These are phyloP conservation scores for Ascocoryne sarcoides DNA, from an alignment of 2,329 filamentous ascomycete species.

Conservation along the genomic window DNA sequence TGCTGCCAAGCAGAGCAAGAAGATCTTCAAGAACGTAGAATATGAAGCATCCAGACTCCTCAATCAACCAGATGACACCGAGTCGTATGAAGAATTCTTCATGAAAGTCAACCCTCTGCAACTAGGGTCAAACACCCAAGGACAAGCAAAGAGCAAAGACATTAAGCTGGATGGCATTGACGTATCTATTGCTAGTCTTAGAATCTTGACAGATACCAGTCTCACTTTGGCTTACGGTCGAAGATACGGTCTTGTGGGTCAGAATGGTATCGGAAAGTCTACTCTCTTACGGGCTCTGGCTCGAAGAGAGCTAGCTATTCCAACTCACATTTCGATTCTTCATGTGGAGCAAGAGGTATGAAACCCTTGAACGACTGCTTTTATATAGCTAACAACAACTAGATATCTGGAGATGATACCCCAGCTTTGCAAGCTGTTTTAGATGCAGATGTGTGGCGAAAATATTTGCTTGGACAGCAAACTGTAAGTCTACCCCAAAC, in stretches of 20 bases:
- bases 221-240: constrained; percentile 86
- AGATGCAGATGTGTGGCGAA: constrained; percentile 97
- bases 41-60: constrained; percentile 92
- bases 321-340: constrained; percentile 95
- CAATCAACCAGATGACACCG: constrained; percentile 69
- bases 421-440: constrained; percentile 89
- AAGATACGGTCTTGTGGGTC: constrained; percentile 93
- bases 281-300: constrained; percentile 89
- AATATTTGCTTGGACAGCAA: constrained; percentile 86
- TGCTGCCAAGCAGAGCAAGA: constrained; percentile 96
- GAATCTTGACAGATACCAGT: constrained; percentile 85
- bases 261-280: constrained; percentile 98
- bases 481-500: constrained; percentile 57
- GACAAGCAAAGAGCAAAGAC: constrained; percentile 88
- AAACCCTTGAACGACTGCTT: background rate
- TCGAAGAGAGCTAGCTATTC: constrained; percentile 86
- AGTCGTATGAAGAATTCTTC: constrained; percentile 99
- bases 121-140: constrained; percentile 57
- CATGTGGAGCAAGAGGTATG: constrained; percentile 93
- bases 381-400: constrained; percentile 1
- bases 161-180: constrained; percentile 97
- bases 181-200: constrained; percentile 78
- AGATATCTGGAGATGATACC: constrained; percentile 93
- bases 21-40: constrained; percentile 95
- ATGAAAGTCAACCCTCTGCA: constrained; percentile 98